phyloP scores from a whole-genome alignment of 257 asterid species.

The Misopates orontium region DNA sequence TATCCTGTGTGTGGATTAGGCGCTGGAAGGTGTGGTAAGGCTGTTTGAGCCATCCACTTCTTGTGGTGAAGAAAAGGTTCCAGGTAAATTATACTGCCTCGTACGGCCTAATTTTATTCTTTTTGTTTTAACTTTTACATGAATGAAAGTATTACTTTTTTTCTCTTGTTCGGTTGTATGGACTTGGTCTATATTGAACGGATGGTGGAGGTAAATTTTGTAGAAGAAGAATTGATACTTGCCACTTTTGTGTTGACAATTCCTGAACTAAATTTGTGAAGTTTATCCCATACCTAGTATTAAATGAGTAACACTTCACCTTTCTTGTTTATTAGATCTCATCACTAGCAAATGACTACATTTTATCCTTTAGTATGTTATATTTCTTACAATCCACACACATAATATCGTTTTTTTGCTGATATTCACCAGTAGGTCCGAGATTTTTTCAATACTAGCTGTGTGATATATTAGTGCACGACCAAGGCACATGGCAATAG shows the following conservation, averaged over 20 bases:
- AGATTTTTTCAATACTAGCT: too few species aligned
- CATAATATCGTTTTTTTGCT: too few species aligned
- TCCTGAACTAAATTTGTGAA: not conserved
- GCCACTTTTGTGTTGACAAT: too few species aligned
- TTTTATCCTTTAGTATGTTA: too few species aligned
- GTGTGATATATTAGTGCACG: too few species aligned
- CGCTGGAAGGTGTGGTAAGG: slow-evolving; percentile 86
- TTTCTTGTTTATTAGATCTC: too few species aligned
- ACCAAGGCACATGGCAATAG: too few species aligned
- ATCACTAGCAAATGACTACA: too few species aligned
- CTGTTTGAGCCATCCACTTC: slow-evolving; percentile 94
- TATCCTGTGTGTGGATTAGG: slow-evolving; percentile 77
- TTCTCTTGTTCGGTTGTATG: not conserved
- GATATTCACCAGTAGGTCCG: too few species aligned
- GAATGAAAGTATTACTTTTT: not conserved
- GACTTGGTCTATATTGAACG: not conserved
- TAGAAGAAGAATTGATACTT: not conserved
- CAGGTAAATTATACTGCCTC: slow-evolving; percentile 56
- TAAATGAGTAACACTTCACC: too few species aligned
- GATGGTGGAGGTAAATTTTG: not conserved
- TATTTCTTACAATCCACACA: too few species aligned
- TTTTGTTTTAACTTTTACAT: not conserved
- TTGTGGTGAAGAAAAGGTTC: slow-evolving; percentile 94
- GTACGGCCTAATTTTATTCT: not conserved
- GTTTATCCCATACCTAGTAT: too few species aligned